These are phyloP conservation scores for Coniella lustricola DNA, from an alignment of 2,329 filamentous ascomycete genomes.

Conservation along the genomic window DNA sequence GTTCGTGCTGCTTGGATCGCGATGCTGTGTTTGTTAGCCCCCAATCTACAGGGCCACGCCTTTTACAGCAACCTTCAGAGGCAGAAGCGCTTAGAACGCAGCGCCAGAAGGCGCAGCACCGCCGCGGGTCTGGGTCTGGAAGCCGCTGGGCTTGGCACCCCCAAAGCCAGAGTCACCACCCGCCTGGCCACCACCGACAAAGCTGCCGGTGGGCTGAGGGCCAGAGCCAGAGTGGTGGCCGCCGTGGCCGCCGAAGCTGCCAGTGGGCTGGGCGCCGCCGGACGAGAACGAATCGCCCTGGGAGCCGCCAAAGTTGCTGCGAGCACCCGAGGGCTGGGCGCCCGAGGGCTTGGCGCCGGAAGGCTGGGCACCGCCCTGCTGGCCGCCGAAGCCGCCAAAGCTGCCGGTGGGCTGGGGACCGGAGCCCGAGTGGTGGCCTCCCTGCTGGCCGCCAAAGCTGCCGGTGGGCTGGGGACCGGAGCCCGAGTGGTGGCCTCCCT, in stretches of 20 bases:
- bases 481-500: no score
- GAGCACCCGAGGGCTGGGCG: neutral
- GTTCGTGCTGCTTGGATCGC: no score
- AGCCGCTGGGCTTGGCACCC: neutral
- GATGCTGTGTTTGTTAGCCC: no score
- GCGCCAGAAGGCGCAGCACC: neutral
- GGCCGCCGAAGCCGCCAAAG: neutral
- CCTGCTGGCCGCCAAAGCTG: neutral
- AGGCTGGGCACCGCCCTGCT: neutral
- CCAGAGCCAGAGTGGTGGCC: neutral
- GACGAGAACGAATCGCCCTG: no score
- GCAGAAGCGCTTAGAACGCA: neutral
- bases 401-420: neutral
- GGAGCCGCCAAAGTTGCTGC: neutral
- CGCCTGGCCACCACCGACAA: neutral
- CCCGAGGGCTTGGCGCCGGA: neutral
- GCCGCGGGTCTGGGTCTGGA: constrained; percentile 5
- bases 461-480: no score
- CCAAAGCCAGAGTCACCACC: constrained; percentile 1
- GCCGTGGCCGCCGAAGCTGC: neutral
- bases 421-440: neutral
- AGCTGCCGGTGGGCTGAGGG: neutral
- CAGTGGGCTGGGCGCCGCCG: no score
- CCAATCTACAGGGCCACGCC: neutral
- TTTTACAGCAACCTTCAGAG: neutral